Evolutionary conservation across 805 yeast genomes (phyloP).

Genomic region (Starmerella etchellsii): DNA sequence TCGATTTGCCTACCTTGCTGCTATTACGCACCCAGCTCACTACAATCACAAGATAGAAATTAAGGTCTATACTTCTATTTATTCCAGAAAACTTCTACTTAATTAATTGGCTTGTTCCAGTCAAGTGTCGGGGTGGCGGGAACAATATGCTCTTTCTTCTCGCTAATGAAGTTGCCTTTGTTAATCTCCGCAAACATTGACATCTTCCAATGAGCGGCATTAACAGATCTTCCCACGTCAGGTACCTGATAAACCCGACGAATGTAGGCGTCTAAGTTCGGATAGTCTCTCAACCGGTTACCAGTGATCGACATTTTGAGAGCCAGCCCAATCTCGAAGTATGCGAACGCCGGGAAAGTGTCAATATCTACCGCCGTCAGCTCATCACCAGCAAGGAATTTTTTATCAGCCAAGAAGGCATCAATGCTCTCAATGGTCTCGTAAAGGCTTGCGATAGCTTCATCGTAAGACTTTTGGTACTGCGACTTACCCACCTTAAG

Average conservation of each 20-base stretch:
- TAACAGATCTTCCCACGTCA: neutral
- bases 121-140: constrained; percentile 7
- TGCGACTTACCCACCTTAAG: constrained; percentile 73
- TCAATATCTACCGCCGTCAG: constrained; percentile 84
- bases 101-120: constrained; percentile 3
- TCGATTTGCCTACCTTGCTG: too few relatives aligned
- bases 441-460: constrained; percentile 41
- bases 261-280: constrained; percentile 65
- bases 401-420: constrained; percentile 21
- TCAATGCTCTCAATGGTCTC: constrained; percentile 40
- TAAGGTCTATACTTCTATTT: too few relatives aligned
- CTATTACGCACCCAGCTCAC: too few relatives aligned
- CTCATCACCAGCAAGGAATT: constrained; percentile 46
- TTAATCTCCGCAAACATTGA: neutral
- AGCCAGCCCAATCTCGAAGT: constrained; percentile 83
- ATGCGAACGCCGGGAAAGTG: constrained; percentile 66
- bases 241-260: constrained; percentile 44
- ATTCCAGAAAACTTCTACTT: too few relatives aligned
- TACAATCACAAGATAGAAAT: too few relatives aligned
- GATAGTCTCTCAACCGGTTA: constrained; percentile 65
- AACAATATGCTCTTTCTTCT: neutral
- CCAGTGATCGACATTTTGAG: constrained; percentile 80
- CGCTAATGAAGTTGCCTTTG: neutral
- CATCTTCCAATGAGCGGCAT: neutral
- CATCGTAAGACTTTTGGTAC: constrained; percentile 65